Conservation (phyloP, 2,329 filamentous ascomycete species). For the Ophiocordyceps sinensis region DNA sequence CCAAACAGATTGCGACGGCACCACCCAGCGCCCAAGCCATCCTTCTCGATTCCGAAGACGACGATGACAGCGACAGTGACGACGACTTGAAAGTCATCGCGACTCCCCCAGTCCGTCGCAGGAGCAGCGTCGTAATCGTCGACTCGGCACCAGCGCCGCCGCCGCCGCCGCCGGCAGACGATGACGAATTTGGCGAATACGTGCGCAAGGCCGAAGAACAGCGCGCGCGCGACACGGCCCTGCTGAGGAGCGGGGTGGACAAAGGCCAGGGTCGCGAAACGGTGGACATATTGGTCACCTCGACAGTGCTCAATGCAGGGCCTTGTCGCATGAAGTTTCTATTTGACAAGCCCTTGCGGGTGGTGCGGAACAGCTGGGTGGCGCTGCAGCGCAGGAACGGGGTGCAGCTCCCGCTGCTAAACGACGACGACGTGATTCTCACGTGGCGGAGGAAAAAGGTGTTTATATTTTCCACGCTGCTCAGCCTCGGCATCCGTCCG, state of each 20-base stretch:
- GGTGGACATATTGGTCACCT: constrained; percentile 36
- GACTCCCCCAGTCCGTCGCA: constrained; percentile 1
- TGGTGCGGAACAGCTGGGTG: constrained; percentile 59
- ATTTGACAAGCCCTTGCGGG: constrained; percentile 50
- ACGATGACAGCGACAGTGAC: constrained; percentile 4
- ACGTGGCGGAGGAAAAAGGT: constrained; percentile 64
- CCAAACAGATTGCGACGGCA: neutral
- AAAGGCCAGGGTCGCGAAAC: constrained; percentile 8
- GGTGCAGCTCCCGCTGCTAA: constrained; percentile 19
- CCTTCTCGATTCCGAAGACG: constrained; percentile 18
- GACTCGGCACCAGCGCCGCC: neutral
- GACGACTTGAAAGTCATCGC: neutral
- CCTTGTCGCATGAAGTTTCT: constrained; percentile 46
- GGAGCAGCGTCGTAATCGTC: neutral
- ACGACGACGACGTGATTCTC: constrained; percentile 48
- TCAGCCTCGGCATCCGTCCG: constrained; percentile 46
- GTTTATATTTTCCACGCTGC: constrained; percentile 62
- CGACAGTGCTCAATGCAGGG: constrained; percentile 45
- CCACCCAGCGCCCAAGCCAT: constrained; percentile 10
- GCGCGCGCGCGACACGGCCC: constrained; percentile 13
- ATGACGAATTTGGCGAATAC: constrained; percentile 31
- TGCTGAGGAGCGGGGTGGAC: constrained; percentile 5
- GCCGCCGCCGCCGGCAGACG: constrained; percentile 3
- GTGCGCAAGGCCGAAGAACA: constrained; percentile 24
- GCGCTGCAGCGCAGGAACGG: constrained; percentile 36